Evolutionary conservation across 2,329 filamentous ascomycete genomes (phyloP).

Genomic region (Ceratocystis diversiconidia): DNA sequence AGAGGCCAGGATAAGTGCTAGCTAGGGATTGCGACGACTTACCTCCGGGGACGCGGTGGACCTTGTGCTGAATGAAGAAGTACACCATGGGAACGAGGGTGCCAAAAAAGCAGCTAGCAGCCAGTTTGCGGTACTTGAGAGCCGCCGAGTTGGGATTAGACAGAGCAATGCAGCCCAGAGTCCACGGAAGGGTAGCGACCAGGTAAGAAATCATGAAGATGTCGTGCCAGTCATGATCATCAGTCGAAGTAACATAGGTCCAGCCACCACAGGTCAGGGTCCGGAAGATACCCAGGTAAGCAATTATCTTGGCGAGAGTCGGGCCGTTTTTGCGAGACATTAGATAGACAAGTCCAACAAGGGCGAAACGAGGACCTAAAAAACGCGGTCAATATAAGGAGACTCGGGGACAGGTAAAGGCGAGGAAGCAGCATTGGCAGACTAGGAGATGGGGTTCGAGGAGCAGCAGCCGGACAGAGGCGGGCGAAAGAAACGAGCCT

Average conservation of each 20-base stretch:
- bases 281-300: constrained; percentile 65
- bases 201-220: constrained; percentile 99
- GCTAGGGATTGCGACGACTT: constrained; percentile 25
- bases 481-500: background rate
- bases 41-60: constrained; percentile 89
- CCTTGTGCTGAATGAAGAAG: constrained; percentile 98
- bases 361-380: constrained; percentile 71
- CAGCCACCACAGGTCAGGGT: constrained; percentile 92
- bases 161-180: constrained; percentile 71
- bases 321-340: constrained; percentile 64
- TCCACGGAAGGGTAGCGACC: constrained; percentile 90
- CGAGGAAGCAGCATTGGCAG: background rate
- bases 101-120: constrained; percentile 75
- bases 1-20: background rate
- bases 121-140: constrained; percentile 75
- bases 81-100: constrained; percentile 83
- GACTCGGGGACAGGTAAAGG: background rate
- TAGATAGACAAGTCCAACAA: constrained; percentile 85
- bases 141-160: constrained; percentile 74
- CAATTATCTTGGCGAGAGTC: constrained; percentile 67
- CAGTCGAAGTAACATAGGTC: constrained; percentile 97
- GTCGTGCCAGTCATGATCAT: constrained; percentile 97
- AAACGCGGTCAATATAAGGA: background rate
- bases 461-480: background rate
- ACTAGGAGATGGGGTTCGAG: background rate